Evolutionary conservation across 1,139 yeast genomes (phyloP).

Genomic region (Kazachstania sp.): DNA sequence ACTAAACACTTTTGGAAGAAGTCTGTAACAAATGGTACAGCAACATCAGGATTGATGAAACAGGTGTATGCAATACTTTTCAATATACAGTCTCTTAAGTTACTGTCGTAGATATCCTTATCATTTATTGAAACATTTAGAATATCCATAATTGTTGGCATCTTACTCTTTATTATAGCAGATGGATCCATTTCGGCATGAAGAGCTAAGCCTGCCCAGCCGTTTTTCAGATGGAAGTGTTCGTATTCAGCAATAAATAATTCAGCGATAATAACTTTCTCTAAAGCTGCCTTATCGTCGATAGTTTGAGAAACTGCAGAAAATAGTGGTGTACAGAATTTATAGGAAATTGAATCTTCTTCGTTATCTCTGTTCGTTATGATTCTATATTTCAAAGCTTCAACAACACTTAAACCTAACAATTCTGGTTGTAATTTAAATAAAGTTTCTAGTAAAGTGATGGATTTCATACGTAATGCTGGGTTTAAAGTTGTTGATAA

Average conservation of each 20-base stretch:
- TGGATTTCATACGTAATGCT: constrained; percentile 16
- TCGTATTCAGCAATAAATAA: constrained; percentile 51
- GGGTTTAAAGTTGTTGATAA: constrained; percentile 17
- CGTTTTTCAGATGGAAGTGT: constrained; percentile 38
- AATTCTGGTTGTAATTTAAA: constrained; percentile 19
- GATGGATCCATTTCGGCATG: constrained; percentile 60
- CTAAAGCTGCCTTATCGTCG: constrained; percentile 32
- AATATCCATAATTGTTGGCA: constrained; percentile 34
- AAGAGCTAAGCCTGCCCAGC: constrained; percentile 78
- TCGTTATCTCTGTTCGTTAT: constrained; percentile 7
- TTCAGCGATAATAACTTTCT: constrained; percentile 37
- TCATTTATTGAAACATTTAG: constrained; percentile 26
- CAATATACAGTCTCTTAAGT: constrained; percentile 36
- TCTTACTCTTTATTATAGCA: constrained; percentile 38
- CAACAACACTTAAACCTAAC: constrained; percentile 19
- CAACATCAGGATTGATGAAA: constrained; percentile 56
- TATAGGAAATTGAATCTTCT: constrained; percentile 14
- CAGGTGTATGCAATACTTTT: constrained; percentile 55
- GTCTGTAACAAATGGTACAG: constrained; percentile 45
- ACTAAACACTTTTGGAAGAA: constrained; percentile 39
- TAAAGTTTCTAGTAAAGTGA: constrained; percentile 13
- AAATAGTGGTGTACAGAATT: constrained; percentile 37
- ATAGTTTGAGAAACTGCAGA: constrained; percentile 38
- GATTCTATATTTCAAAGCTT: constrained; percentile 18
- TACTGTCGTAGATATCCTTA: constrained; percentile 15